phyloP scores from a whole-genome alignment of 495 filamentous ascomycete genomes.

The Clavariopsis aquatica region DNA sequence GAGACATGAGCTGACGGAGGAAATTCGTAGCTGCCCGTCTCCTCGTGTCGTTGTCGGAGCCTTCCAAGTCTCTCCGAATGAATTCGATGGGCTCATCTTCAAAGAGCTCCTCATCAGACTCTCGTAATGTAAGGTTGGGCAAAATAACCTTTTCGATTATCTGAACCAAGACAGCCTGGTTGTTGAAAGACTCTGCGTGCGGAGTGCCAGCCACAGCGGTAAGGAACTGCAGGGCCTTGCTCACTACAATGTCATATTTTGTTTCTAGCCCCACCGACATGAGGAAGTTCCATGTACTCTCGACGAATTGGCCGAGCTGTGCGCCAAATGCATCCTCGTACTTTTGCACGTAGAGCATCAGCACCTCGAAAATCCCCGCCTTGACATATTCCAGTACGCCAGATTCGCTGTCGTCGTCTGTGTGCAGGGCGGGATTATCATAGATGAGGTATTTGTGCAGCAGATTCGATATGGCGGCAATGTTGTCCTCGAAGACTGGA shows the following conservation, averaged over 20 bases:
- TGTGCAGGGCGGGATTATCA: constrained; percentile 75
- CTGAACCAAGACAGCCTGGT: constrained; percentile 68
- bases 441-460: constrained; percentile 93
- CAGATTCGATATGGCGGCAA: constrained; percentile 69
- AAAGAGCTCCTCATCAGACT: constrained; percentile 91
- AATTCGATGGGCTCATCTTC: constrained; percentile 99
- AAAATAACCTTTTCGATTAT: constrained; percentile 94
- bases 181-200: constrained; percentile 84
- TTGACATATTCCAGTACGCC: constrained; percentile 81
- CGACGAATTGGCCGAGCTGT: constrained; percentile 77
- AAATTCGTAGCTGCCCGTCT: constrained; percentile 93
- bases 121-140: constrained; percentile 85
- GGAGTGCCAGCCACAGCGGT: constrained; percentile 78
- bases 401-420: constrained; percentile 83
- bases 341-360: constrained; percentile 86
- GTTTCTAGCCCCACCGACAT: constrained; percentile 82
- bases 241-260: constrained; percentile 94
- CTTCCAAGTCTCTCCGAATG: constrained; percentile 92
- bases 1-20: constrained; percentile 78
- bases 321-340: constrained; percentile 88
- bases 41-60: constrained; percentile 91
- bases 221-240: constrained; percentile 89
- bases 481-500: constrained; percentile 85
- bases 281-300: constrained; percentile 85
- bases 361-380: constrained; percentile 85